A percentile compares a stretch with the other conserved stretches of the same genome.
Conservation (phyloP, 208 protist genomes). For the Perkinsela sp. region DNA sequence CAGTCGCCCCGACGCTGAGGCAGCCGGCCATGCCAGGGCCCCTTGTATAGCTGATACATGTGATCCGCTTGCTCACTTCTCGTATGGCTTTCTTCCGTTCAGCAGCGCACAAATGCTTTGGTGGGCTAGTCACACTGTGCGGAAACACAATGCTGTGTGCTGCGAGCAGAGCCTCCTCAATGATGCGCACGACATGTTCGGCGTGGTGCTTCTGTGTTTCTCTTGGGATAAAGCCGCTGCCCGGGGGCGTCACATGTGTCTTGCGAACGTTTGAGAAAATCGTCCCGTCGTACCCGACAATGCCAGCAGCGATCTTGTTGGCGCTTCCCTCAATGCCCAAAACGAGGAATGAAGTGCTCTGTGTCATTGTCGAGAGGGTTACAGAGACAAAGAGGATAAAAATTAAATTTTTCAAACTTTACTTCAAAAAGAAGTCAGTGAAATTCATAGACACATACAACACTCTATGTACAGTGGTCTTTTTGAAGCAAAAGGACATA, state of each 20-base stretch:
- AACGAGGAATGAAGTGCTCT: slow-evolving; percentile 12
- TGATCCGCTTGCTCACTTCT: slow-evolving; percentile 33
- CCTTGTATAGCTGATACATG: slow-evolving; percentile 85
- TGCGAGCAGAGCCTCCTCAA: slow-evolving; percentile 77
- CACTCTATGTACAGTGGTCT: too few species aligned
- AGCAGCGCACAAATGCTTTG: too few species aligned
- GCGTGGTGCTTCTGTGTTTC: slow-evolving; percentile 93
- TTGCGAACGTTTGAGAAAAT: slow-evolving; percentile 85
- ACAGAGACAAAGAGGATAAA: too few species aligned
- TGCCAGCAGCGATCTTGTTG: slow-evolving; percentile 95
- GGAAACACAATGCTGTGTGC: too few species aligned
- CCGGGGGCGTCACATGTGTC: slow-evolving; percentile 87
- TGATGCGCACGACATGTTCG: slow-evolving; percentile 24
- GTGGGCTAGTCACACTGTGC: too few species aligned
- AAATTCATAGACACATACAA: too few species aligned
- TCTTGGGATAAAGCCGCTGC: slow-evolving; percentile 88
- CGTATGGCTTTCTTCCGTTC: slow-evolving; percentile 53
- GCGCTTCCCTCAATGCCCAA: slow-evolving; percentile 93
- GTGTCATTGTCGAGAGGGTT: not conserved
- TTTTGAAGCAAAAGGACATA: too few species aligned
- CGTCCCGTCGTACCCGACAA: slow-evolving; percentile 66
- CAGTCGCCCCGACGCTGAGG: slow-evolving; percentile 45
- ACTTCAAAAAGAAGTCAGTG: too few species aligned
- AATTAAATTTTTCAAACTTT: too few species aligned
- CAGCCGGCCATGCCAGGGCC: slow-evolving; percentile 86